These are phyloP conservation scores for Priceomyces haplophilus DNA, from an alignment of 805 yeast genomes.

Conservation along the genomic window DNA sequence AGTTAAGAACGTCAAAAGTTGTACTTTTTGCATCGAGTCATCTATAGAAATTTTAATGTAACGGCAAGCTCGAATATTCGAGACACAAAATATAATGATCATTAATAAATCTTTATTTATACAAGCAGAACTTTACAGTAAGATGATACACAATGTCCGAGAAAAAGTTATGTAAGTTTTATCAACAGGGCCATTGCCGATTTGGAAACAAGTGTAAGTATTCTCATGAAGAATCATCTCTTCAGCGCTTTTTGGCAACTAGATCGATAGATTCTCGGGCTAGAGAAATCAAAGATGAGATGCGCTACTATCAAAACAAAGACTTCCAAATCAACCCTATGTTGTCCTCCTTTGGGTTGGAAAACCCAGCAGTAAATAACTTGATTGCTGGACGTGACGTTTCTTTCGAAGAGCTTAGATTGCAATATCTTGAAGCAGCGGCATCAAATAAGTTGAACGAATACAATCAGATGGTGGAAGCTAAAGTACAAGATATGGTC, in stretches of 20 bases:
- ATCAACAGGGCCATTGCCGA: constrained; percentile 25
- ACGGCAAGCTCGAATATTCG: neutral
- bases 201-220: constrained; percentile 27
- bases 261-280: constrained; percentile 15
- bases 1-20: too few relatives aligned
- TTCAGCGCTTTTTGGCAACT: constrained; percentile 13
- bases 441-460: constrained; percentile 31
- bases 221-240: constrained; percentile 14
- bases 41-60: neutral
- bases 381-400: constrained; percentile 51
- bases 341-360: constrained; percentile 49
- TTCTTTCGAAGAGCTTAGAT: constrained; percentile 52
- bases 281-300: constrained; percentile 20
- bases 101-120: neutral
- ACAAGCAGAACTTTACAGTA: neutral
- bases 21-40: neutral
- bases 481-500: constrained; percentile 47
- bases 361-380: constrained; percentile 46
- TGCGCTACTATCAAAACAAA: constrained; percentile 15
- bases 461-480: constrained; percentile 38
- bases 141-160: constrained; percentile 1
- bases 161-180: constrained; percentile 19
- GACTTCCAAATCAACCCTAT: constrained; percentile 28
- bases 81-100: neutral
- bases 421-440: constrained; percentile 44